A percentile compares a stretch with the other conserved stretches of the same genome.
phyloP scores from a whole-genome alignment of 108 stramenopile genomes.

The Cylindrotheca closterium region DNA sequence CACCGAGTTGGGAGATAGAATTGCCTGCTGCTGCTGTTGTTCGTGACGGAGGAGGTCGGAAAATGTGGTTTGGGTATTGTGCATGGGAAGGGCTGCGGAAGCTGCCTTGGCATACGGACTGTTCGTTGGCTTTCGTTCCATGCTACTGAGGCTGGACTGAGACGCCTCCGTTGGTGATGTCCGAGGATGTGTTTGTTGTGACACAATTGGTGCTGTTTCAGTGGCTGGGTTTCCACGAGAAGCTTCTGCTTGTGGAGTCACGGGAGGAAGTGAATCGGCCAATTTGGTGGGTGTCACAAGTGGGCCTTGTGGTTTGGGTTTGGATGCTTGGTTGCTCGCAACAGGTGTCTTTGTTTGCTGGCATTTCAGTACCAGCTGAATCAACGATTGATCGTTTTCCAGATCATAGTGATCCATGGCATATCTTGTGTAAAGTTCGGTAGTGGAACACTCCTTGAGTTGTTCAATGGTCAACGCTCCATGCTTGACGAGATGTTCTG shows the following conservation, averaged over 20 bases:
- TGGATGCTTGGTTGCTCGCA: background rate
- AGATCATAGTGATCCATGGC: slow-evolving; percentile 1
- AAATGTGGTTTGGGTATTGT: background rate
- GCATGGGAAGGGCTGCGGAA: background rate
- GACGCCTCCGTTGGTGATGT: background rate
- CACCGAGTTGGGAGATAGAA: too few relatives aligned
- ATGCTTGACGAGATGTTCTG: background rate
- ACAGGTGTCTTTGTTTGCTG: background rate
- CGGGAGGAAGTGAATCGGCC: background rate
- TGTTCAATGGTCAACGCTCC: slow-evolving; percentile 27
- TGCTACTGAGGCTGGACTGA: background rate
- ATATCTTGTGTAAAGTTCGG: slow-evolving; percentile 20
- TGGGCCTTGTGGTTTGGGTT: too few relatives aligned
- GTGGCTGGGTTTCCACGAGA: background rate
- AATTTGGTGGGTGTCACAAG: background rate
- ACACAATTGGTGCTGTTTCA: background rate
- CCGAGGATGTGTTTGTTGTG: background rate
- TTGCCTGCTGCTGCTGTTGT: too few relatives aligned
- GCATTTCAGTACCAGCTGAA: slow-evolving; percentile 29
- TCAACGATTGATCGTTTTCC: background rate
- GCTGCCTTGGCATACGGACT: background rate
- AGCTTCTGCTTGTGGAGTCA: background rate
- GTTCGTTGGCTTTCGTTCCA: background rate
- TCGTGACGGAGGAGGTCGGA: background rate
- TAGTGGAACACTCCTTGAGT: slow-evolving; percentile 20